Evolutionary conservation across 768 basidiomycete species (phyloP), one percentile per base, ranked within the genome.

Genomic region (Termitomyces sp.): DNA sequence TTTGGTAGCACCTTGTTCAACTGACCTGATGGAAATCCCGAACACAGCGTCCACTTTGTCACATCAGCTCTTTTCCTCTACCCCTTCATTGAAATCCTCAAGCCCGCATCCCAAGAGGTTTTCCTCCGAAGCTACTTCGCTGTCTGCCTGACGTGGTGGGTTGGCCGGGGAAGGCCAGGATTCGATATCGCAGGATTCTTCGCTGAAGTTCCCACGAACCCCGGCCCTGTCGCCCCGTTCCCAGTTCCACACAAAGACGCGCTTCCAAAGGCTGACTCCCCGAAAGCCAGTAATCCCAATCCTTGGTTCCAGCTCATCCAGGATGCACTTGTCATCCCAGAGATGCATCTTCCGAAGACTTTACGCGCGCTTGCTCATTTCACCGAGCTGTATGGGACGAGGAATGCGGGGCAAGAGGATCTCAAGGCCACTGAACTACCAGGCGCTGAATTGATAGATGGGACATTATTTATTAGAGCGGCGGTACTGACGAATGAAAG

Each of bases 31-130:
- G 9, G 14, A 19, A 9, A 9, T 51, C 25, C 1, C 9, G 27
- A 27, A 49, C 17, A 34, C 5, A 89, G 86, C 12, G 81, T 85
- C 71, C 88, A 83, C 60, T 68, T 85, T 2, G 78, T 88, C 39
- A 91, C 87, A 0, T 86, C 86, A 5, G 74, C 81, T 3, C 63
- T 86, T 21, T 86, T 88, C 73, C 63, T 87, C 23, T 74, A 82
- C 0, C 79, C 84, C 1, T 55, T 83, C 41, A 61, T 77, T 37
- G 73, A 73, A 0, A 62, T 61, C 35, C 67, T 82, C 49, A 67
- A 73, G 6, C 74, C 74, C 0, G 41, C 66, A 0, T 82, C 80
- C 0, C 78, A 81, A 55, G 72, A 71, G 4, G 67, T 79, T 17
- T 72, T 89, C 14, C 75, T 91, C 19, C 79, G 79, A 9, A 71